Base-by-base conservation (phyloP, 495 filamentous ascomycete genomes). In the Extremus antarcticus region DNA sequence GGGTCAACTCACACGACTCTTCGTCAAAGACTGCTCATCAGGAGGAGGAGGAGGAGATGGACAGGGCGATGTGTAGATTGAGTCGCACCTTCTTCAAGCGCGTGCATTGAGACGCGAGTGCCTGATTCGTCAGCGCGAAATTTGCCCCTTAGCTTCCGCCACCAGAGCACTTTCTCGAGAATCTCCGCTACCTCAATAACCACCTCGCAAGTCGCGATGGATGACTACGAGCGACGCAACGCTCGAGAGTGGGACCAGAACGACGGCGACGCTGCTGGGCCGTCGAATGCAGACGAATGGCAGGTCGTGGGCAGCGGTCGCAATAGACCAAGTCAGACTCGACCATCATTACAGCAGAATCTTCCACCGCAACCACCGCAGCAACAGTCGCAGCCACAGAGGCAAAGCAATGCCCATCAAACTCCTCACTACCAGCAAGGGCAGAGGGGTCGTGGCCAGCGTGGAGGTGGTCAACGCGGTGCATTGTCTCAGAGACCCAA, bases 181-280 rank as follows among this genome's bases (percentile, higher is more conserved):
- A n/a, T n/a, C n/a, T n/a, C n/a, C n/a, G n/a, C n/a, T n/a, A n/a
- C n/a, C n/a, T n/a, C n/a, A n/a, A n/a, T n/a, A n/a, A n/a, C n/a
- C n/a, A n/a, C n/a, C n/a, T n/a, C n/a, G n/a, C n/a, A n/a, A 39
- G 9, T 39, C 43, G 20, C 10, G 20, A 61, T 61, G 58, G 54
- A 57, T 32, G 54, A 57, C 50, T 57, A 53, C 47, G 58, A 61
- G 43, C 40, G 23, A 10, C 20, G 19, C 8, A 61, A 61, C 23
- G 55, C 58, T n/a, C 54, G 41, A 2, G 45, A 38, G 24, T 61
- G 58, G 58, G 50, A 50, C 20, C 7, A 13, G 25, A 13, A 29
- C 20, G 1, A 52, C 47, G n/a, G 53, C 9, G 41, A 19, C 39
- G n/a, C 48, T 16, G 21, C 38, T 38, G 3, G 48, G 21, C 17